Evolutionary conservation across 495 filamentous ascomycete genomes (phyloP), one percentile per base, ranked within the genome.

Genomic region (Daldinia concentrica): DNA sequence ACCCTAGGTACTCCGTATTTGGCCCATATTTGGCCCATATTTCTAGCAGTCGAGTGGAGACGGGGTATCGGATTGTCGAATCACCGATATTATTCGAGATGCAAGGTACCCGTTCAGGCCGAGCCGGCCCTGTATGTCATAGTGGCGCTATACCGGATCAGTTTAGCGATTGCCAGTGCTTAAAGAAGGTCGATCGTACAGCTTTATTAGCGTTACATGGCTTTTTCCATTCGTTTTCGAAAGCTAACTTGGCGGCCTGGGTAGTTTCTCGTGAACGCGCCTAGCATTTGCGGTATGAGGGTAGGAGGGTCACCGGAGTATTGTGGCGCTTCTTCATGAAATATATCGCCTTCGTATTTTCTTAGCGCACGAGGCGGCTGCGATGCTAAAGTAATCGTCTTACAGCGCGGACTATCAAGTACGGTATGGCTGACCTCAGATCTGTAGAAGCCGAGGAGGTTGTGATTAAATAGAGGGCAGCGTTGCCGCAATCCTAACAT

Each of bases 71-170:
- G 39, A 65, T 69, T 62, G 66, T 57, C 71, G 26, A 73, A 73
- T 73, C 71, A 68, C 58, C 41, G 62, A 24, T 12, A 9, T 41
- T 22, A 41, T 74, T 15, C 41, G 41, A 60, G 50, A 68, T 78
- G 76, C 74, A 76, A 76, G 73, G 76, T 74, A 78, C 76, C 74
- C 68, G 74, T 78, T 75, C 68, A 59, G 62, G 71, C 50, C 59
- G 66, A 63, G 64, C 51, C 57, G 55, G 17, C 51, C 62, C 60
- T 69, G 56, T 65, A 39, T 48, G 36, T 52, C 24, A 60, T 24
- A 36, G 50, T 6, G 22, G 14, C 55, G 63, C 65, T 68, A 74
- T 48, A 48, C 72, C 59, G 7, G 36, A 69, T 62, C 58, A 43
- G 71, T 39, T 68, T 71, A 66, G 66, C 54, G 66, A 48, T 17